Base-by-base conservation (phyloP, 2,329 filamentous ascomycete species). In the Trichoderma simmonsii region DNA sequence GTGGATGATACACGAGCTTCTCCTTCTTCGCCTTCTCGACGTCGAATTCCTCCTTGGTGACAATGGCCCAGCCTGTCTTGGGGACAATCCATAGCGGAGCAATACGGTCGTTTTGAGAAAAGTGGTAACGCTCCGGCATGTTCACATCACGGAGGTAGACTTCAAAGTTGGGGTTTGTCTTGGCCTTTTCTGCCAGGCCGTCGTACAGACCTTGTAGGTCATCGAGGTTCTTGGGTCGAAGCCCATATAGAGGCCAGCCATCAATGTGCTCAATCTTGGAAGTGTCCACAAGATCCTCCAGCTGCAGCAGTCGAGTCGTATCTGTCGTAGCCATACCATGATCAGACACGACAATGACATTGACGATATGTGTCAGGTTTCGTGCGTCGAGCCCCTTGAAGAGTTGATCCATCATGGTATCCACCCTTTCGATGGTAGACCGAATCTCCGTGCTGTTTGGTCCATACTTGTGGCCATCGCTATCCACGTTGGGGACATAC, bases 321-420 rank as follows among this genome's bases (percentile, higher is more conserved):
- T 95, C 93, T 0, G 96, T 98, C 0, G 94, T 97, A 1, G 96
- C 96, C 96, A 99, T 99, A 65, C 96, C 96, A 79, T 99, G 96
- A 79, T 99, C 96, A 0, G 94, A 98, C 3, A 99, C 95, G n/a
- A 99, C 87, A 39, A 99, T 90, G 8, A 99, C 88, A 75, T 99
- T 99, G 78, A 98, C 93, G 73, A 99, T 92, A 24, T 91, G 80
- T 0, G 94, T 97, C 65, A 99, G 83, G 79, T 98, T 98, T 63
- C 96, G 90, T 61, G 87, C 83, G 73, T 95, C 89, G 0, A 99
- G 85, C 0, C 95, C 95, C 2, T 85, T 81, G 77, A 98, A 92
- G 1, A 99, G 83, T 26, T 87, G 81, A 32, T 90, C 92, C 30
- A 99, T 85, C 93, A 98, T 97, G 2, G 81, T 83, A 80, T 99